Base-by-base conservation (phyloP, 257 asterid genomes). In the Verbena officinalis region DNA sequence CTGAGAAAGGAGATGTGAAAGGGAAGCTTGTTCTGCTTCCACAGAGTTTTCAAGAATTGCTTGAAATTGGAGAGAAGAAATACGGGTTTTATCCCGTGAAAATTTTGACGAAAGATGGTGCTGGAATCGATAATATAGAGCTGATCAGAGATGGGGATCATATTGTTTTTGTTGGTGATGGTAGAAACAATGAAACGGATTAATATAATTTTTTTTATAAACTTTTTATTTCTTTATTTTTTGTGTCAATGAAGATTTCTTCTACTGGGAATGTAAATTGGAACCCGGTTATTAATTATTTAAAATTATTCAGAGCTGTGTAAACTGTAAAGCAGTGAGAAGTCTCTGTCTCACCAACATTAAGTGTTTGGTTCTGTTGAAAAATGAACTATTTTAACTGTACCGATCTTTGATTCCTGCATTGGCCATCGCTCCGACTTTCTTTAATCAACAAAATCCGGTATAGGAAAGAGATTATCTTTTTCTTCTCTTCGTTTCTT, bases 111-210 rank as follows among this genome's bases (percentile, higher is more conserved):
- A 76, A 61, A 65, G 91, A 88, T 12, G 93, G 91, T 59, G 93
- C 96, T 20, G 78, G 62, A 10, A 64, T 91, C 21, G 95, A 91
- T 7, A 84, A 74, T 39, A 77, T 91, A 7, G 89, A 77, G 72
- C 68, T 88, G 65, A 83, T 91, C 36, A 78, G 97, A 74, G 96
- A 91, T 30, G 92, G 90, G 0, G 96, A 91, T 70, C 83, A 77
- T 66, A 56, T 91, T 76, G 76, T 81, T 66, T 81, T 91, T 60
- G 74, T 9, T 33, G 72, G 86, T 7, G 78, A 71, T 58, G 27
- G 65, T 16, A 65, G 33, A 22, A 53, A 39, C 27, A 13, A 43
- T 13, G 69, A 59, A 73, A 59, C 63, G 8, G 44, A 58, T 30
- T 56, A 50, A 71, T 76, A 3, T n/a, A 33, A 22, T 5, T 15